Conservation (phyloP, 208 protist species). For the Trypanosoma platydactyli region DNA sequence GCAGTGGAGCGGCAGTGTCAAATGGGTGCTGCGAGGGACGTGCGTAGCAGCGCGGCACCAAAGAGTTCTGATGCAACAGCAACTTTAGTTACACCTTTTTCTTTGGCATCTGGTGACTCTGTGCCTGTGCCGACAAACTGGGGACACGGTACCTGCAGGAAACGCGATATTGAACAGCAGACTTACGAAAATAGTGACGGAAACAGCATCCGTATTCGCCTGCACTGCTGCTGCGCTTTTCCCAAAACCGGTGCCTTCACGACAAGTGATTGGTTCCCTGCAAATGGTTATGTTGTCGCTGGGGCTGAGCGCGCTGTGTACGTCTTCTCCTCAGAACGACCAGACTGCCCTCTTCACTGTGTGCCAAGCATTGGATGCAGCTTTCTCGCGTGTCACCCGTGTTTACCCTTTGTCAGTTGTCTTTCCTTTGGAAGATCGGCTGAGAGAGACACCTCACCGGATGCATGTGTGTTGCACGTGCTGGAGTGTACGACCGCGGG, state of each 20-base stretch:
- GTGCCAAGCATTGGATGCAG: constrained; percentile 31
- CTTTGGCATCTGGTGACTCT: neutral
- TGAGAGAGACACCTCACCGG: neutral
- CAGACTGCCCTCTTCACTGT: constrained; percentile 41
- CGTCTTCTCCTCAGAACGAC: constrained; percentile 54
- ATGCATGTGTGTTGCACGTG: constrained; percentile 32
- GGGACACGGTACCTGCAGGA: neutral
- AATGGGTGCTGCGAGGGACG: neutral
- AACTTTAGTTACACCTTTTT: neutral
- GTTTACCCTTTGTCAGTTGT: constrained; percentile 62
- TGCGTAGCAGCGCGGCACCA: neutral
- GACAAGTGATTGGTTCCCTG: constrained; percentile 74
- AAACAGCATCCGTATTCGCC: constrained; percentile 37
- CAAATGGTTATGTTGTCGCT: constrained; percentile 58
- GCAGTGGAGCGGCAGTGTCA: neutral
- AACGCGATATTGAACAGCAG: neutral
- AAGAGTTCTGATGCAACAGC: neutral
- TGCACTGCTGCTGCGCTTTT: constrained; percentile 35
- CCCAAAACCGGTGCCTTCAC: constrained; percentile 51
- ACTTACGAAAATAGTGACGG: constrained; percentile 30
- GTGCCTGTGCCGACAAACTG: constrained; percentile 5
- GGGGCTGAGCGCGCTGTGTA: constrained; percentile 49
- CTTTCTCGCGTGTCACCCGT: constrained; percentile 64
- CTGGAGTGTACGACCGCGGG: constrained; percentile 24
- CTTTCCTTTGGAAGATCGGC: constrained; percentile 37